These are phyloP conservation scores for Aspergillus novofumigatus DNA, from an alignment of 2,329 filamentous ascomycete species.

Conservation along the genomic window DNA sequence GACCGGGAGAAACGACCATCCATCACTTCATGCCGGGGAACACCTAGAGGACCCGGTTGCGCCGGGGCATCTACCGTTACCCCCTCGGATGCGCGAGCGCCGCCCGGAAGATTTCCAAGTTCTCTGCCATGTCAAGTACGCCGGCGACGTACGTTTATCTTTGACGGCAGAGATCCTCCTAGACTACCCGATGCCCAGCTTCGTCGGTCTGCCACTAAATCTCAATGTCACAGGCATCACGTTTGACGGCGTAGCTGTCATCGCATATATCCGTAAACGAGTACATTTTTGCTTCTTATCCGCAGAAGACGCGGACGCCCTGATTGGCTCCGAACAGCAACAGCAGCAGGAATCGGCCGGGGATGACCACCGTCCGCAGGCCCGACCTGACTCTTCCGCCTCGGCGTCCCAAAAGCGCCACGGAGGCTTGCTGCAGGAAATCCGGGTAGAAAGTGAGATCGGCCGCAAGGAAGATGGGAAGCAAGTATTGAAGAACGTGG, in stretches of 20 bases:
- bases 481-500: slow-evolving; percentile 95
- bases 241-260: slow-evolving; percentile 89
- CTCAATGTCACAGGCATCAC: slow-evolving; percentile 91
- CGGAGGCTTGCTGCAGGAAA: slow-evolving; percentile 82
- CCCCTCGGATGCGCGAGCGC: slow-evolving; percentile 62
- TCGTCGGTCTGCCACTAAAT: slow-evolving; percentile 90
- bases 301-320: slow-evolving; percentile 79
- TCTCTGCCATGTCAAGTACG: slow-evolving; percentile 84
- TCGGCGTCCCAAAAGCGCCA: slow-evolving; percentile 42
- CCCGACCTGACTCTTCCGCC: slow-evolving; percentile 29
- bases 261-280: slow-evolving; percentile 83
- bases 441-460: slow-evolving; percentile 96
- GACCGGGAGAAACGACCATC: slow-evolving; percentile 15
- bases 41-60: slow-evolving; percentile 16
- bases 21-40: slow-evolving; percentile 18
- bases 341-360: slow-evolving; percentile 30
- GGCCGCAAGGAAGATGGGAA: slow-evolving; percentile 86
- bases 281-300: slow-evolving; percentile 94
- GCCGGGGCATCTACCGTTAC: slow-evolving; percentile 30
- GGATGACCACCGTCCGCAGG: slow-evolving; percentile 26
- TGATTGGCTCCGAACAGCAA: slow-evolving; percentile 53
- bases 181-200: slow-evolving; percentile 97
- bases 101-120: slow-evolving; percentile 86
- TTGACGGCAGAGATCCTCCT: slow-evolving; percentile 92
- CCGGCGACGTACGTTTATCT: slow-evolving; percentile 79